Evolutionary conservation across 208 protist species (phyloP).

Genomic region (Phytomonas serpens): DNA sequence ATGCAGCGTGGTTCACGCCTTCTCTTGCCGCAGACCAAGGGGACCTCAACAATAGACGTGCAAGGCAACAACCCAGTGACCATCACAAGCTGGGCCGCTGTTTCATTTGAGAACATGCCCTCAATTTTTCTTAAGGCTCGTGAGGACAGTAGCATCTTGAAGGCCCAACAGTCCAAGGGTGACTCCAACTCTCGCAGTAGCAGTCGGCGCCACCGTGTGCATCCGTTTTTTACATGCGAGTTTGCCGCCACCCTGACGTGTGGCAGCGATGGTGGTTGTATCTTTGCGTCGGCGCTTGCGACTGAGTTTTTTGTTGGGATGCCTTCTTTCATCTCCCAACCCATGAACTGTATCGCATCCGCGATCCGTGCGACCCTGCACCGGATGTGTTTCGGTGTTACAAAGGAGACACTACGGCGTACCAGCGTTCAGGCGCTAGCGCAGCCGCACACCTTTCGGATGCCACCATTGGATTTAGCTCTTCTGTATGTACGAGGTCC

Average conservation of each 20-base stretch:
- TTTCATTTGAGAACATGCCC: conserved; percentile 42
- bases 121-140: conserved; percentile 59
- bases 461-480: conserved; percentile 38
- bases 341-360: conserved; percentile 28
- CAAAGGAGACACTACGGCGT: not conserved
- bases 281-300: conserved; percentile 39
- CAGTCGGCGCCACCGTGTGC: conserved; percentile 21
- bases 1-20: conserved; percentile 38
- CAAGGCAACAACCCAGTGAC: not conserved
- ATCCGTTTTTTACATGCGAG: conserved; percentile 48
- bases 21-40: not conserved
- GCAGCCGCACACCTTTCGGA: conserved; percentile 14
- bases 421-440: not conserved
- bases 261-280: conserved; percentile 20
- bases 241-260: conserved; percentile 36
- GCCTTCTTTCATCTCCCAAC: conserved; percentile 37
- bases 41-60: not conserved
- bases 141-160: conserved; percentile 20
- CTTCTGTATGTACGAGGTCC: conserved; percentile 55
- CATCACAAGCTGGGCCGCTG: conserved; percentile 18
- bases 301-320: conserved; percentile 53
- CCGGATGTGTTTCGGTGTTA: conserved; percentile 25
- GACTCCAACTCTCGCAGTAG: conserved; percentile 8
- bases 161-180: conserved; percentile 8
- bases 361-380: conserved; percentile 48